These are phyloP conservation scores for Aschersonia sp. DNA, from an alignment of 2,329 filamentous ascomycete genomes.

Conservation along the genomic window DNA sequence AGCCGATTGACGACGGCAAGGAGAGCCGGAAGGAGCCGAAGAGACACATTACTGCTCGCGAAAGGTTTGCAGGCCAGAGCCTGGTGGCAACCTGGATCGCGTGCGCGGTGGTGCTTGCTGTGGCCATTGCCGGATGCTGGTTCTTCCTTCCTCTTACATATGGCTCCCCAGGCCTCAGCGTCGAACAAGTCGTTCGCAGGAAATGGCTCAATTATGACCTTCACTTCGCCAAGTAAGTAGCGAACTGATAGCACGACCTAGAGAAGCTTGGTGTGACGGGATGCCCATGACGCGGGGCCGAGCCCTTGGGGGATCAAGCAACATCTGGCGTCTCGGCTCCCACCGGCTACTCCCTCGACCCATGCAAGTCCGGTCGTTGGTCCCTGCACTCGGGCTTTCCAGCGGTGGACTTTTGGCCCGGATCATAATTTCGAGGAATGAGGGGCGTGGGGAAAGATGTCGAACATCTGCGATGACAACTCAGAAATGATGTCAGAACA, in stretches of 20 bases:
- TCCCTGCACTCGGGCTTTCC: too few relatives aligned
- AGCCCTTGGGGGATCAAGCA: too few relatives aligned
- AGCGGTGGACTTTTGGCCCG: too few relatives aligned
- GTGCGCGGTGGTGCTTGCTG: constrained; percentile 49
- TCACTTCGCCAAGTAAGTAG: constrained; percentile 84
- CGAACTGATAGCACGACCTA: neutral
- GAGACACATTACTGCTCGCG: constrained; percentile 61
- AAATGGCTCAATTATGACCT: constrained; percentile 97
- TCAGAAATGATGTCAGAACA: too few relatives aligned
- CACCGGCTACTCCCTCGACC: too few relatives aligned
- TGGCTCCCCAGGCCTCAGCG: constrained; percentile 73
- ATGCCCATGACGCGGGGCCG: too few relatives aligned
- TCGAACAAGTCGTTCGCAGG: constrained; percentile 63
- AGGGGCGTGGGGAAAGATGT: too few relatives aligned
- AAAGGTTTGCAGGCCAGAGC: constrained; percentile 68
- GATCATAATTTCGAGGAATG: too few relatives aligned
- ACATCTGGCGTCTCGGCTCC: too few relatives aligned
- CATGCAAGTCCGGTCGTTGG: too few relatives aligned
- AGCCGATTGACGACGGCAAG: constrained; percentile 42
- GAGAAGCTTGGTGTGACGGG: too few relatives aligned
- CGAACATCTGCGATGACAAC: too few relatives aligned
- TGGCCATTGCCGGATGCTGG: constrained; percentile 65
- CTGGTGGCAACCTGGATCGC: constrained; percentile 69
- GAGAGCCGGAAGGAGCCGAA: constrained; percentile 23
- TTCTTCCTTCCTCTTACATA: constrained; percentile 95